Evolutionary conservation across 306 rosid genomes (phyloP).

Genomic region (cucumber (Cucumis sativus)): DNA sequence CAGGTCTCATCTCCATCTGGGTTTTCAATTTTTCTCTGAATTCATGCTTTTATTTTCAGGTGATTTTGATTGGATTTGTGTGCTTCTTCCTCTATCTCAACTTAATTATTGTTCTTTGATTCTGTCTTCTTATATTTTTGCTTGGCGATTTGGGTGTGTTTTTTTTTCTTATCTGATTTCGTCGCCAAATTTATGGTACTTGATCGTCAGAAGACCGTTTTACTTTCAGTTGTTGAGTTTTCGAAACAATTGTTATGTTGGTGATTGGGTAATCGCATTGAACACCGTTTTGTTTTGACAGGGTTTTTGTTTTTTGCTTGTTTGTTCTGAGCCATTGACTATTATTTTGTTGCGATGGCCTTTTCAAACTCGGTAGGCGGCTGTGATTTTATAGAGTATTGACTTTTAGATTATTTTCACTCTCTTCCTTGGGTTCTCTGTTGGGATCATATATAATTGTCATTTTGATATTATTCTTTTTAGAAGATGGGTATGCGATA

Average conservation of each 20-base stretch:
- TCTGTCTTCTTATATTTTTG: background rate
- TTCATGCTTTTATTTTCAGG: background rate
- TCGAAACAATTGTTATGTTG: background rate
- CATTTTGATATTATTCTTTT: background rate
- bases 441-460: background rate
- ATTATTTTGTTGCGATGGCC: background rate
- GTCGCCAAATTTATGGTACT: background rate
- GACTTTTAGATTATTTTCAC: background rate
- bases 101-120: background rate
- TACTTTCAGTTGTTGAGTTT: background rate
- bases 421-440: background rate
- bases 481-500: background rate
- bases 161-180: background rate
- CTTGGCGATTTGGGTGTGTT: background rate
- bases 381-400: background rate
- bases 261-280: background rate
- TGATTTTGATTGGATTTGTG: background rate
- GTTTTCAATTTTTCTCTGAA: background rate
- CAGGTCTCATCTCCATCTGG: conserved; percentile 4
- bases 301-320: background rate
- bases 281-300: background rate
- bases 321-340: background rate
- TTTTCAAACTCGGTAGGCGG: background rate
- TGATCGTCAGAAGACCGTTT: background rate
- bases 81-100: background rate